These are phyloP conservation scores for Colletotrichum chrysophilum DNA, from an alignment of 2,329 filamentous ascomycete genomes.

Conservation along the genomic window DNA sequence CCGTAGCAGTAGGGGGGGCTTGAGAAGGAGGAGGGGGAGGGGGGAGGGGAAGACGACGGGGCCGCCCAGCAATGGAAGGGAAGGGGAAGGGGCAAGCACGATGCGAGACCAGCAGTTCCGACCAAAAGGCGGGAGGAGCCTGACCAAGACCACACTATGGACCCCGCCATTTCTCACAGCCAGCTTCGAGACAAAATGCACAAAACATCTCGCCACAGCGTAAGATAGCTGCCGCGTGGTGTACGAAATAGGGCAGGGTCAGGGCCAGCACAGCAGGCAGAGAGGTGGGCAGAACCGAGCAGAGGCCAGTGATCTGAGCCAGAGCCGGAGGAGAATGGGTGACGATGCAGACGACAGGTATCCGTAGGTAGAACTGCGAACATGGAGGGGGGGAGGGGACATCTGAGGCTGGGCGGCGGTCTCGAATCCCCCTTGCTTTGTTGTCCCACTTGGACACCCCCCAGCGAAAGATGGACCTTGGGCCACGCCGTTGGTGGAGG, in stretches of 20 bases:
- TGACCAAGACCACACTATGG: not conserved
- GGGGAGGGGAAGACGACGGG: not conserved
- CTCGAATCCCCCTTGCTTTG: constrained; percentile 12
- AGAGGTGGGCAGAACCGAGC: not conserved
- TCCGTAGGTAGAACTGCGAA: not conserved
- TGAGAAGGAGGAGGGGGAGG: not conserved
- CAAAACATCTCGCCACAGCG: not conserved
- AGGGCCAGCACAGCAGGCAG: not conserved
- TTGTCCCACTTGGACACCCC: constrained; percentile 13
- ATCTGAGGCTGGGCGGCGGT: not conserved
- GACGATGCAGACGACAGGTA: not conserved
- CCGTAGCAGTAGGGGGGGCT: not conserved
- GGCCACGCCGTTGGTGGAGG: not conserved
- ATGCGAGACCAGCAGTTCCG: not conserved
- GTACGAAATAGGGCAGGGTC: not conserved
- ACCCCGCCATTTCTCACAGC: not conserved
- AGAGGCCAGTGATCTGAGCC: not conserved
- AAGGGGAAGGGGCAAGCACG: not conserved
- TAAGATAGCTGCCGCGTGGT: not conserved
- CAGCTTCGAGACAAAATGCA: not conserved
- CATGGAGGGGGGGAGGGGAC: not conserved
- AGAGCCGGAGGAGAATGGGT: not conserved
- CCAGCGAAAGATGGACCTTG: not conserved
- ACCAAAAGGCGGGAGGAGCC: not conserved
- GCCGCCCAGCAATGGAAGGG: not conserved